Conservation (phyloP, 495 filamentous ascomycete species). For the Annulohypoxylon stygium region DNA sequence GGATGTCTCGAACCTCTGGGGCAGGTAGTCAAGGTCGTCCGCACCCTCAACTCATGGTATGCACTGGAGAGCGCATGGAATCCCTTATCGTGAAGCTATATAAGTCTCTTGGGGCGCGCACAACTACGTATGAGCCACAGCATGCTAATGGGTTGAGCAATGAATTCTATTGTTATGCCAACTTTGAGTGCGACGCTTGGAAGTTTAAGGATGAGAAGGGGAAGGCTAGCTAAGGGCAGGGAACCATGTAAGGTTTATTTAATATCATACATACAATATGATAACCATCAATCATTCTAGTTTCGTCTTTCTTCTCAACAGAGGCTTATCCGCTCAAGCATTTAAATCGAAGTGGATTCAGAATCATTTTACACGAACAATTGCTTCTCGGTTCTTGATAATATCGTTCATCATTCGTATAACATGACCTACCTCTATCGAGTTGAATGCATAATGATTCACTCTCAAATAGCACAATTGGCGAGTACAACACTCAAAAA, state of each 20-base stretch:
- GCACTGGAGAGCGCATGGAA: conserved; percentile 79
- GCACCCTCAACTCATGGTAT: conserved; percentile 66
- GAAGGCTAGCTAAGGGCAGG: not conserved
- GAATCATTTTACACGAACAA: not conserved
- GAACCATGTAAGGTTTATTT: too few species aligned
- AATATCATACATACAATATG: too few species aligned
- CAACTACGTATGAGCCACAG: conserved; percentile 71
- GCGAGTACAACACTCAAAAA: not conserved
- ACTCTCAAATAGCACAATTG: not conserved
- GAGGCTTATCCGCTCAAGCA: too few species aligned
- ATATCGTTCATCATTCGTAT: not conserved
- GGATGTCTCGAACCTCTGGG: conserved; percentile 64
- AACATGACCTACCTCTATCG: not conserved
- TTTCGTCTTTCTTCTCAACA: too few species aligned
- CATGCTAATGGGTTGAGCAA: conserved; percentile 80
- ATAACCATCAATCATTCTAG: too few species aligned
- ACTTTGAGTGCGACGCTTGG: conserved; percentile 74
- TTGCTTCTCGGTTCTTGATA: not conserved
- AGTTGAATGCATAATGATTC: not conserved
- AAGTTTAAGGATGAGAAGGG: conserved; percentile 52
- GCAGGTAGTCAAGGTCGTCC: not conserved
- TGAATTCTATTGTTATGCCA: conserved; percentile 82
- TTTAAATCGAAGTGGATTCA: not conserved
- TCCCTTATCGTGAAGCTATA: conserved; percentile 67
- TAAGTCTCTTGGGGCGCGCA: conserved; percentile 59